Base-by-base conservation (phyloP, 2,329 filamentous ascomycete genomes). In the Colletotrichum sp. region DNA sequence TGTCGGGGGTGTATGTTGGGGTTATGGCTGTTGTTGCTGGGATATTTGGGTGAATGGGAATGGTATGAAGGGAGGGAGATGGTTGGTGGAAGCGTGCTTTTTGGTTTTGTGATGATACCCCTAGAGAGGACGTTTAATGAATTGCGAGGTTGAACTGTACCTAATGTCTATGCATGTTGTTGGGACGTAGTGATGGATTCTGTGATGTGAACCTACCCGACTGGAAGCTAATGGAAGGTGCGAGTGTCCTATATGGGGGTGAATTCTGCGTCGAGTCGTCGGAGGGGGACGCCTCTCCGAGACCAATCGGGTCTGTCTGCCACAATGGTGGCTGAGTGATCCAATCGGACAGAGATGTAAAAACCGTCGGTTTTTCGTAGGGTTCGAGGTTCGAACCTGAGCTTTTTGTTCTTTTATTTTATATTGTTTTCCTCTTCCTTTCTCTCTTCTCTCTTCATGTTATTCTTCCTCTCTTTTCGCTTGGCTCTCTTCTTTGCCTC, bases 1-100 rank as follows among this genome's bases (percentile, higher is more conserved):
- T 80, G 43, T 79, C 79, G 5, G 82, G 80, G 1, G 77, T 83
- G 5, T 86, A 86, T 66, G 81, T 82, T 8, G 82, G 78, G 13
- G 81, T 82, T 5, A 86, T 86, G 85, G 82, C 83, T 15, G 78
- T 82, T 4, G 79, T 83, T 70, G 81, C 83, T 18, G 80, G 79
- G 24, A 77, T 81, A 28, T 77, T 81, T 24, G 80, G 70, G 76
- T 48, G 16, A 36, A 3, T 3, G 6, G 3, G 4, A 3, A 24
- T 24, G 24, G 24, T 24, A 24, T 24, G 24, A 24, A 24, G 24
- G 24, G 24, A 24, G 24, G 24, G 24, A 24, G 24, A 3, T 1
- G 6, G 6, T 7, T 48, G n/a, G 18, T 2, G 10, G 43, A 21
- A 52, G n/a, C n/a, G 43, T 48, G 10, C 8, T 21, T 48, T 21